A percentile compares a stretch with the other conserved stretches of the same genome.
These are phyloP conservation scores for Amanita phalloides DNA, from an alignment of 768 basidiomycete genomes.

Conservation along the genomic window DNA sequence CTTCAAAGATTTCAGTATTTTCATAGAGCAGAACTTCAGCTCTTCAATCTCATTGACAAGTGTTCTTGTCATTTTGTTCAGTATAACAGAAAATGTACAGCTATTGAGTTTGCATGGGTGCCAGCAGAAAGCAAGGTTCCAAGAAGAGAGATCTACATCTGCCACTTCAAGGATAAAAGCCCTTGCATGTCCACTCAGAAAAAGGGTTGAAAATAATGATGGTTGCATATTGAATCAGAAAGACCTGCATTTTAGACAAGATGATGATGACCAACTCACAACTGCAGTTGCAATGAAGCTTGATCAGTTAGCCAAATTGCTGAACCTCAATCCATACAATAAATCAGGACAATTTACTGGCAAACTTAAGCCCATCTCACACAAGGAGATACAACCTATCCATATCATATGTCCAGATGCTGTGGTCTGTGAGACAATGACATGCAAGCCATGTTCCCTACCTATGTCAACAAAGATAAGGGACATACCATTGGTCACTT, in stretches of 20 bases:
- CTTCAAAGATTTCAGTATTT: constrained; percentile 9
- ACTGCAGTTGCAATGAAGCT: background rate
- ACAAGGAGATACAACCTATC: background rate
- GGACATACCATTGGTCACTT: background rate
- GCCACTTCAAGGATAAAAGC: background rate
- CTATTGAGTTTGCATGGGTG: constrained; percentile 11
- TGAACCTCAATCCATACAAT: background rate
- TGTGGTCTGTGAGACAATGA: background rate
- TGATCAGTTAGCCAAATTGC: background rate
- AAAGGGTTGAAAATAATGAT: background rate
- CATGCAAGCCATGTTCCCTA: background rate
- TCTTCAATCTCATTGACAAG: constrained; percentile 9
- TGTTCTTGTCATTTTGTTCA: constrained; percentile 10
- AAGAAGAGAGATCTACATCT: background rate
- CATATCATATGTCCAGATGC: constrained; percentile 1
- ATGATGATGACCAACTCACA: background rate
- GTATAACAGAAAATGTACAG: constrained; percentile 10
- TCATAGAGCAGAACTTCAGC: constrained; percentile 9
- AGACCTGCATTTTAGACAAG: background rate
- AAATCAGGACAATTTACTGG: background rate
- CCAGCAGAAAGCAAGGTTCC: constrained; percentile 1
- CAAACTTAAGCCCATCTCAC: background rate
- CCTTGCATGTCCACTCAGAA: background rate
- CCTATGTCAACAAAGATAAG: background rate
- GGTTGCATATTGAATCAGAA: background rate